phyloP scores from a whole-genome alignment of 2,329 filamentous ascomycete genomes.

The Dendryphion nanum region DNA sequence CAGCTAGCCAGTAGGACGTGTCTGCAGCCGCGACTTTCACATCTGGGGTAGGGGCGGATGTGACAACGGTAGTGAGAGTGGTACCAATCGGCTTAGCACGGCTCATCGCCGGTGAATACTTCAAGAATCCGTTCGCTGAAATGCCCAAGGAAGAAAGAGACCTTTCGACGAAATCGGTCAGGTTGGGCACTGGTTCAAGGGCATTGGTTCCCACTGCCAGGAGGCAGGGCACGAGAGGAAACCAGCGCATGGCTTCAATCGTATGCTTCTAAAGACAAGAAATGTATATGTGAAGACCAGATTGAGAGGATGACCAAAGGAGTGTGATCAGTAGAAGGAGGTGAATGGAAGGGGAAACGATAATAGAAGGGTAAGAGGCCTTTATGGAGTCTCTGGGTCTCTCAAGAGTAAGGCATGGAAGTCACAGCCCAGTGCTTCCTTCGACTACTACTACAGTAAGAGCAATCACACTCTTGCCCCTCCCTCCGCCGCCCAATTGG shows the following conservation, averaged over 20 bases:
- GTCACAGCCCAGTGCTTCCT: too few relatives aligned
- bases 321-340: too few relatives aligned
- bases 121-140: neutral
- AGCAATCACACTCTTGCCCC: neutral
- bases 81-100: neutral
- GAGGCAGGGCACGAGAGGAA: constrained; percentile 28
- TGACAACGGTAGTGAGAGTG: constrained; percentile 1
- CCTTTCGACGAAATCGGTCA: neutral
- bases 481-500: constrained; percentile 5
- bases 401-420: too few relatives aligned
- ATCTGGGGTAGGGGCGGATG: constrained; percentile 1
- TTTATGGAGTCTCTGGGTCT: too few relatives aligned
- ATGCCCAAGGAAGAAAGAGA: neutral
- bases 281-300: too few relatives aligned
- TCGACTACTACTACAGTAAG: too few relatives aligned
- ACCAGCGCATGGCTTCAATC: constrained; percentile 30
- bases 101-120: neutral
- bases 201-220: constrained; percentile 23
- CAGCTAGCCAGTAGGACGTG: constrained; percentile 41
- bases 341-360: too few relatives aligned
- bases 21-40: constrained; percentile 4
- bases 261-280: too few relatives aligned
- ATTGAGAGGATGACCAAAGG: too few relatives aligned
- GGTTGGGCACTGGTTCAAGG: neutral
- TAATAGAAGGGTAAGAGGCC: too few relatives aligned